phyloP scores from a whole-genome alignment of 2,329 filamentous ascomycete genomes.

The Paecilomyces sp. region DNA sequence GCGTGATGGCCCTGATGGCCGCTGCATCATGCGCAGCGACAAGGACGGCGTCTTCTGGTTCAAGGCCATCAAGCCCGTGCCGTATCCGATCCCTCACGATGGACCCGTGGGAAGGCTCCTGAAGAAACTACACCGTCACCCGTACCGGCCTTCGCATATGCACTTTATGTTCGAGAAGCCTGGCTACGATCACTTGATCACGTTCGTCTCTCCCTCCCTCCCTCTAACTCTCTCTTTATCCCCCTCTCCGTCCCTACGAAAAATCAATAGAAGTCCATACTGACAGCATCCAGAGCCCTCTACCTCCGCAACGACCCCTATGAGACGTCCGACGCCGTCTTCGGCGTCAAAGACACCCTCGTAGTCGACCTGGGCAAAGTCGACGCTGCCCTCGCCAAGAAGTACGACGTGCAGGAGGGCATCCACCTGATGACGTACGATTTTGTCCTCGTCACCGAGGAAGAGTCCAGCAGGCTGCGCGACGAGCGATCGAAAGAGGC shows the following conservation, averaged over 20 bases:
- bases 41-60: conserved; percentile 75
- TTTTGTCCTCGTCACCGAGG: conserved; percentile 68
- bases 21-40: conserved; percentile 64
- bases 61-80: conserved; percentile 73
- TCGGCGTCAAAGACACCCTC: conserved; percentile 76
- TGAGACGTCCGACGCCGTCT: conserved; percentile 76
- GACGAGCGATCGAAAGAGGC: conserved; percentile 62
- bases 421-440: conserved; percentile 61
- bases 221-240: not conserved
- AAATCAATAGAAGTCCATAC: conserved; percentile 1
- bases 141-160: conserved; percentile 69
- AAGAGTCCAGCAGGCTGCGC: conserved; percentile 60
- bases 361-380: conserved; percentile 55
- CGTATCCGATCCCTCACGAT: conserved; percentile 79
- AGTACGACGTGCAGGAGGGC: conserved; percentile 59
- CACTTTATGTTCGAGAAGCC: conserved; percentile 84
- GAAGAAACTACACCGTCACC: conserved; percentile 60
- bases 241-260: not conserved
- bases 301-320: conserved; percentile 74
- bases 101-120: conserved; percentile 73
- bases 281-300: conserved; percentile 49
- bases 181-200: conserved; percentile 73
- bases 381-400: conserved; percentile 46
- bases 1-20: conserved; percentile 59
- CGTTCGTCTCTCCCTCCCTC: conserved; percentile 50